Evolutionary conservation across 768 basidiomycete species (phyloP).

Genomic region (Thelephora ganbajun): DNA sequence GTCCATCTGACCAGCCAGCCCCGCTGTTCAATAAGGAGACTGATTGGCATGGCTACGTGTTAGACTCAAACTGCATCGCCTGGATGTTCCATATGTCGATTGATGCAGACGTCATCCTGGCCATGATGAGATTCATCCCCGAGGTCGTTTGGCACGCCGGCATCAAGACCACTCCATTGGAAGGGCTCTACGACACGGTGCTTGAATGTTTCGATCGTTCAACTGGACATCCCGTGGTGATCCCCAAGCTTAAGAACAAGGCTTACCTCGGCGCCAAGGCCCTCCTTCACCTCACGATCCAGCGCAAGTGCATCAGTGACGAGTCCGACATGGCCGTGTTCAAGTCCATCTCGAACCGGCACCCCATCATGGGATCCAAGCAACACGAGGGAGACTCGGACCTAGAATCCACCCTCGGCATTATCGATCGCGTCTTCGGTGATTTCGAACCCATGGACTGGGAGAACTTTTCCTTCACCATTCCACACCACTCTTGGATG

Average conservation of each 20-base stretch:
- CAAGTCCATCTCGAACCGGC: not conserved
- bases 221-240: not conserved
- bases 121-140: slow-evolving; percentile 5
- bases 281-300: not conserved
- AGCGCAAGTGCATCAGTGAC: not conserved
- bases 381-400: not conserved
- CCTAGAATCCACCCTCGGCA: not conserved
- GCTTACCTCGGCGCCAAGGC: not conserved
- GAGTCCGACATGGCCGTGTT: not conserved
- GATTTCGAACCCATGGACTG: too few relatives aligned
- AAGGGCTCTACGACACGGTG: not conserved
- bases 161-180: not conserved
- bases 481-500: not conserved
- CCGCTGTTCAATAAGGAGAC: not conserved
- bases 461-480: too few relatives aligned
- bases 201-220: not conserved
- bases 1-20: too few relatives aligned
- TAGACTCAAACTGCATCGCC: slow-evolving; percentile 3
- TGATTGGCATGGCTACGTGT: not conserved
- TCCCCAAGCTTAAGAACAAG: not conserved
- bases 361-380: not conserved
- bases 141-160: slow-evolving; percentile 8
- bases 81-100: slow-evolving; percentile 13
- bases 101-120: slow-evolving; percentile 7
- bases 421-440: not conserved